Percentiles rank a stretch among this genome's conserved stretches.
These are phyloP conservation scores for Cyamopsis tetragonoloba DNA, from an alignment of 306 rosid genomes.

Conservation along the genomic window DNA sequence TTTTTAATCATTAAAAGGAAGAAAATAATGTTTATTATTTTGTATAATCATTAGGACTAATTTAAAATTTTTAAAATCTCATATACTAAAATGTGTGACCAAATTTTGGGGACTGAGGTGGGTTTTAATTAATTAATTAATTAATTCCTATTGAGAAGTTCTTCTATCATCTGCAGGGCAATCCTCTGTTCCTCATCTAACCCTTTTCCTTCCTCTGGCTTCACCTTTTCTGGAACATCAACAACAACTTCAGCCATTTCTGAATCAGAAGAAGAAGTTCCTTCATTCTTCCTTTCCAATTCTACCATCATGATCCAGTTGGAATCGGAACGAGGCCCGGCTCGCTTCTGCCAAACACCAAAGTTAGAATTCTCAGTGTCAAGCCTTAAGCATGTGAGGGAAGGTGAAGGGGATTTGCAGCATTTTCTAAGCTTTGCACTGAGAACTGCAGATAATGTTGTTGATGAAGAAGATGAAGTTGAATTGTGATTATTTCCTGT, in stretches of 20 bases:
- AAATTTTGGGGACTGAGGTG: too few species aligned
- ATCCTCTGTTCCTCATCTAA: constrained; percentile 52
- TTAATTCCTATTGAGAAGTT: constrained; percentile 56
- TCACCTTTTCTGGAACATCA: constrained; percentile 8
- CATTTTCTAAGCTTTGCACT: constrained; percentile 65
- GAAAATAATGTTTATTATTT: too few species aligned
- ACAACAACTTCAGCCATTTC: neutral
- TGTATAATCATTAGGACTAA: too few species aligned
- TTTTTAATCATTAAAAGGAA: too few species aligned
- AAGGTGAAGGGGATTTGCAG: constrained; percentile 63
- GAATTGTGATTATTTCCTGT: constrained; percentile 4
- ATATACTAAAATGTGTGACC: too few species aligned
- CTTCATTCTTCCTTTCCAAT: constrained; percentile 33
- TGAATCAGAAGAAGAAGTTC: neutral
- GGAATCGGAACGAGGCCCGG: constrained; percentile 54
- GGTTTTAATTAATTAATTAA: too few species aligned
- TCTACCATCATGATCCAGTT: constrained; percentile 87
- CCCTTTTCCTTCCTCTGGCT: constrained; percentile 21
- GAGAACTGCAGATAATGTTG: constrained; percentile 51
- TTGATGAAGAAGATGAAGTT: constrained; percentile 15
- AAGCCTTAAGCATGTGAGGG: constrained; percentile 76
- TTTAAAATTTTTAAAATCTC: too few species aligned
- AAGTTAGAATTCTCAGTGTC: constrained; percentile 75
- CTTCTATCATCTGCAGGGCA: constrained; percentile 82
- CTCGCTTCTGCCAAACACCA: constrained; percentile 79